Evolutionary conservation across 2,329 filamentous ascomycete genomes (phyloP), one percentile per base, ranked within the genome.

Genomic region (Pseudogymnoascus pannorum): DNA sequence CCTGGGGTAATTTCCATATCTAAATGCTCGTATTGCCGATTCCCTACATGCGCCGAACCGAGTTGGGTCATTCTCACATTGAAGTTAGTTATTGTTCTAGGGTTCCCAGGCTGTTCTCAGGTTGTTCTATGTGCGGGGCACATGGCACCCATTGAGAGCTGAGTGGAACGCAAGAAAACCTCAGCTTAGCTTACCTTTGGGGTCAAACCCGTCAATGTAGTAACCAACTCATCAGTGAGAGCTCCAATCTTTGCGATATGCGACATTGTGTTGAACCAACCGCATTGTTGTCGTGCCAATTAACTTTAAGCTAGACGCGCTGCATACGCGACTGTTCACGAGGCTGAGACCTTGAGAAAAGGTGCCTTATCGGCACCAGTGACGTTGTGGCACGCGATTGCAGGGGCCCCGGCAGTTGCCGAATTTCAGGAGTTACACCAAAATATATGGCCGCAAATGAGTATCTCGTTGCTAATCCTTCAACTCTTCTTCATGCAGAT

Each of bases 151-250:
- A 14, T 18, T 54, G 48, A 54, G 6, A 14, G 48, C 4, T 38
- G 16, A 26, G 24, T 38, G 31, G 5, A 38, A 40, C 20, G 20
- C 57, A 58, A 11, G 8, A 38, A 14, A 40, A 29, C 57, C 12
- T 38, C 31, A 11, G 18, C 29, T 57, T 18, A 61, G 22, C 73
- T 64, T 76, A 86, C 85, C 75, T 83, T 76, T 29, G 74, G 66
- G 44, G 80, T 76, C 40, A 80, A 76, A n/a, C 78, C 79, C 11
- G 86, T 81, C 63, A 92, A 76, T 42, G 81, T 78, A 40, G 82
- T 79, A 64, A 95, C 81, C 31, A 96, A 82, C 70, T 91, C 85
- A 64, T 89, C 87, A 1, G 84, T 85, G 68, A 92, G 78, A 61
- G 80, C 77, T 57, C 79, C 81, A 61, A 92, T 75, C 70, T 79